These are phyloP conservation scores for Logfia minima DNA, from an alignment of 129 eudicot genomes.

Conservation along the genomic window DNA sequence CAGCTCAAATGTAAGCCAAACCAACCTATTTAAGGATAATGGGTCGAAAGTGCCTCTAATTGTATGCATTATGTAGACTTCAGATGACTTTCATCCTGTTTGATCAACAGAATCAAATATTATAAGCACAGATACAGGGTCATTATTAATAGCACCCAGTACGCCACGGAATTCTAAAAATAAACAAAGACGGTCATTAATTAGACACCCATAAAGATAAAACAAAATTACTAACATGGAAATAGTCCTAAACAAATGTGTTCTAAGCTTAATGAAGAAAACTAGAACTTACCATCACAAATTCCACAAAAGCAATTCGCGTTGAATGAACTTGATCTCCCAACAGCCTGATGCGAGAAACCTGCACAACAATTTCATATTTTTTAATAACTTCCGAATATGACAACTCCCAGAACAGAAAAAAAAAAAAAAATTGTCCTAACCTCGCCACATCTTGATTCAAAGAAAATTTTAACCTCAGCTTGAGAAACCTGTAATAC, in stretches of 20 bases:
- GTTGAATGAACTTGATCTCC: slow-evolving; percentile 96
- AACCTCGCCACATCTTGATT: slow-evolving; percentile 92
- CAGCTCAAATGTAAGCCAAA: not conserved
- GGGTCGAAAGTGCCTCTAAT: not conserved
- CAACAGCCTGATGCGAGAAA: slow-evolving; percentile 92
- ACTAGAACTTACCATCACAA: slow-evolving; percentile 55
- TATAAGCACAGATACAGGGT: not conserved
- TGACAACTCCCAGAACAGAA: not conserved
- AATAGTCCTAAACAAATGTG: not conserved
- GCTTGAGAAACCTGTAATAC: slow-evolving; percentile 71
- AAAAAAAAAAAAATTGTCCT: not conserved
- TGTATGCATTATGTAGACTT: not conserved
- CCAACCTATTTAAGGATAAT: not conserved
- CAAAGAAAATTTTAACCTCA: slow-evolving; percentile 86
- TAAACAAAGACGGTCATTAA: not conserved
- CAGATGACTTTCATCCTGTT: not conserved
- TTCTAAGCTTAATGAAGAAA: not conserved
- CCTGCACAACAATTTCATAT: slow-evolving; percentile 43
- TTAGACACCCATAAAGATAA: not conserved
- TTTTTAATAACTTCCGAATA: not conserved
- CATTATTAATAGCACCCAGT: no score
- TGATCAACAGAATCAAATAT: not conserved
- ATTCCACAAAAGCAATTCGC: slow-evolving; percentile 96
- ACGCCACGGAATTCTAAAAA: not conserved
- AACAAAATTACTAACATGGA: not conserved